phyloP scores from a whole-genome alignment of 108 stramenopile genomes.

The Pseudonitzschia pungens region DNA sequence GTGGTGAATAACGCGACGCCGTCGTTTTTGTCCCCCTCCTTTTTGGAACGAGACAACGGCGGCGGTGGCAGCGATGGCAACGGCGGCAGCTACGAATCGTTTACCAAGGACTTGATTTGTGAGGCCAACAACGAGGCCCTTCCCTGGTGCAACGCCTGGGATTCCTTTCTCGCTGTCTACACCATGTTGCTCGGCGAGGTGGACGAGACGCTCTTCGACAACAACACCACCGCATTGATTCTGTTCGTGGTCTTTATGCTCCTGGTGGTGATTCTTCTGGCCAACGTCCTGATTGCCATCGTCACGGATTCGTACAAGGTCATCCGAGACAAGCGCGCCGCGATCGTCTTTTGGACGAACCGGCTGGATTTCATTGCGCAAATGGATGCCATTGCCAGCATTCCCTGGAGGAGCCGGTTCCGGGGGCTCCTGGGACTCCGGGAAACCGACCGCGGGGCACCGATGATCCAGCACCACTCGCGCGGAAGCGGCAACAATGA shows the following conservation, averaged over 20 bases:
- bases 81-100: no score
- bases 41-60: background rate
- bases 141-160: constrained; percentile 55
- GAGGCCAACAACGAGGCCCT: constrained; percentile 13
- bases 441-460: no score
- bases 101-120: background rate
- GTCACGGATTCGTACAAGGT: constrained; percentile 72
- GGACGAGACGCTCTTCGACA: constrained; percentile 43
- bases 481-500: no score
- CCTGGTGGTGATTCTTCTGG: constrained; percentile 65
- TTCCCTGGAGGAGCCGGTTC: constrained; percentile 39
- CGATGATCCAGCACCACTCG: no score
- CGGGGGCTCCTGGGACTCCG: constrained; percentile 22
- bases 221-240: constrained; percentile 29
- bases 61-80: no score
- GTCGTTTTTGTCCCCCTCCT: background rate
- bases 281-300: constrained; percentile 65
- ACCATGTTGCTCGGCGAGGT: constrained; percentile 74
- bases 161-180: constrained; percentile 59
- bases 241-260: constrained; percentile 69
- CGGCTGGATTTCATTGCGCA: constrained; percentile 74
- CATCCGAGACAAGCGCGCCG: constrained; percentile 76
- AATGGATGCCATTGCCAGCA: constrained; percentile 67
- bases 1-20: background rate
- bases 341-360: constrained; percentile 84